Conservation (phyloP, 163 green algal species). For the Volvox carteri region DNA sequence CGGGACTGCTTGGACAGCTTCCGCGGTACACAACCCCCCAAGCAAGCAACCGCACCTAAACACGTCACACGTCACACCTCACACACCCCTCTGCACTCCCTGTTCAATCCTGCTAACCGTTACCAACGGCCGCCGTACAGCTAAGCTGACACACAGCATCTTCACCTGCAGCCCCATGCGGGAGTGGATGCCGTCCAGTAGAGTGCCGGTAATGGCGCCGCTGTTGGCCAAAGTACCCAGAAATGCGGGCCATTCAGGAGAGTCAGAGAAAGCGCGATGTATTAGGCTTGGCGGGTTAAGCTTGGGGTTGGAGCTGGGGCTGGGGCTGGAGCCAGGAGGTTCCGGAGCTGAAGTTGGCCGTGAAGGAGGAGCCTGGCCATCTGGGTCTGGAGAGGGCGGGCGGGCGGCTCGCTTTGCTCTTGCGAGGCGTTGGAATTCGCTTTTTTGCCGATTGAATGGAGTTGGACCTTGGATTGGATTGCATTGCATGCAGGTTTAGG, state of each 20-base stretch:
- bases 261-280: constrained; percentile 1
- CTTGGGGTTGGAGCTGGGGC: background rate
- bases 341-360: background rate
- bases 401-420: too few species aligned
- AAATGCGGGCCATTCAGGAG: constrained; percentile 69
- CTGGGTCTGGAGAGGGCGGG: background rate
- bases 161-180: constrained; percentile 62
- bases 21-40: too few species aligned
- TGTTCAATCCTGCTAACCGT: too few species aligned
- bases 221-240: constrained; percentile 56
- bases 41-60: too few species aligned
- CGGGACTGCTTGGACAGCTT: too few species aligned
- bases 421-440: too few species aligned
- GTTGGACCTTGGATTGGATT: background rate
- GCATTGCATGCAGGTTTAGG: background rate
- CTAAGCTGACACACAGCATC: too few species aligned
- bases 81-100: too few species aligned
- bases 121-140: too few species aligned
- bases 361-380: background rate
- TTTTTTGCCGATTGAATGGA: background rate
- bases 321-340: background rate
- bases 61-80: too few species aligned
- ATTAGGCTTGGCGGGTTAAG: too few species aligned
- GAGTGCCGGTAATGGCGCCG: constrained; percentile 58
- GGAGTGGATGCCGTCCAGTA: constrained; percentile 73